Evolutionary conservation across 108 stramenopile species (phyloP).

Genomic region (Epithemia pelagica): DNA sequence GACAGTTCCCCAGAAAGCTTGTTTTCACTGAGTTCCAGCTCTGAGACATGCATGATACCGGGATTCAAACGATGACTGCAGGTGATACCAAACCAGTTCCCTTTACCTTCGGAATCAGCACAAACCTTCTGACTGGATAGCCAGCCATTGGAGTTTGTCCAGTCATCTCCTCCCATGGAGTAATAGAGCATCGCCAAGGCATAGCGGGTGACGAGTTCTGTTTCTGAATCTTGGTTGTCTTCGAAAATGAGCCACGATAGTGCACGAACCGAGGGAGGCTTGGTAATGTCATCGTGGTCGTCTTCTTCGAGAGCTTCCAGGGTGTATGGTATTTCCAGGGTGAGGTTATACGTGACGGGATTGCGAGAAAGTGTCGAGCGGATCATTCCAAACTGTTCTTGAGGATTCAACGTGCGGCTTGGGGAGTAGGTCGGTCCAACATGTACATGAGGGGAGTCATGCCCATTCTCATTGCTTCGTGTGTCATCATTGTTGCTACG

Average conservation of each 20-base stretch:
- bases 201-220: constrained; percentile 29
- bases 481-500: too few species aligned
- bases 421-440: too few species aligned
- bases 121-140: constrained; percentile 7
- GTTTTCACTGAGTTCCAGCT: constrained; percentile 21
- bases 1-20: constrained; percentile 31
- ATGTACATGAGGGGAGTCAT: too few species aligned
- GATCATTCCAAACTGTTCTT: not conserved
- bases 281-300: not conserved
- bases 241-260: constrained; percentile 1
- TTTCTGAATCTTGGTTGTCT: not conserved
- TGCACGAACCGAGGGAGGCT: not conserved
- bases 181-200: constrained; percentile 47
- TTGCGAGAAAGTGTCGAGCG: not conserved
- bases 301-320: not conserved
- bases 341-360: not conserved
- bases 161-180: constrained; percentile 23
- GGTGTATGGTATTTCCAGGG: not conserved
- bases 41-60: not conserved
- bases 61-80: not conserved
- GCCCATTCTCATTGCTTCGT: too few species aligned
- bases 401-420: not conserved
- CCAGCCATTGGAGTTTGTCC: constrained; percentile 16
- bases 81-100: not conserved
- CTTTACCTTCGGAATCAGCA: not conserved